phyloP scores from a whole-genome alignment of 2,329 filamentous ascomycete species.

The Passalora sequoiae region DNA sequence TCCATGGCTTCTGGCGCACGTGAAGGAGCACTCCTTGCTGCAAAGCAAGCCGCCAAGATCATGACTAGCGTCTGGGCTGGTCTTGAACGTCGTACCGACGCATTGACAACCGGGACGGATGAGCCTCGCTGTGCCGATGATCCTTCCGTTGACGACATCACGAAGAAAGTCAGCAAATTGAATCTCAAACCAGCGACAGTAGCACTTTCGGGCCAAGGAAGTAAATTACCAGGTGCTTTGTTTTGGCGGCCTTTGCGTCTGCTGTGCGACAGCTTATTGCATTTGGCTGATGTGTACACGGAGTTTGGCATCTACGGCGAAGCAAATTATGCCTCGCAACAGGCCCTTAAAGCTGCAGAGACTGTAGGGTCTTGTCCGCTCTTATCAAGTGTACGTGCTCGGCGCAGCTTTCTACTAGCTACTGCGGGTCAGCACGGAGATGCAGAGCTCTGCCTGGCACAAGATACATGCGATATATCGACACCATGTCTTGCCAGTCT shows the following conservation, averaged over 20 bases:
- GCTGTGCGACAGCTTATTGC: conserved; percentile 64
- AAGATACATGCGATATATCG: conserved; percentile 7
- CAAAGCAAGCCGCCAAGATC: conserved; percentile 27
- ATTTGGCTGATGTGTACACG: conserved; percentile 72
- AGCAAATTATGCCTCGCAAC: conserved; percentile 80
- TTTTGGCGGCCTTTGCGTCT: conserved; percentile 77
- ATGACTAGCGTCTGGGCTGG: conserved; percentile 28
- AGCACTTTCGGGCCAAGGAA: conserved; percentile 27
- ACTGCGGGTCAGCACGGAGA: conserved; percentile 26
- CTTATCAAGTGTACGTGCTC: conserved; percentile 16
- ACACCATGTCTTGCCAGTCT: conserved; percentile 12
- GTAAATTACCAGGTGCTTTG: conserved; percentile 51
- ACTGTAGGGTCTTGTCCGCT: conserved; percentile 16
- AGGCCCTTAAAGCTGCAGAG: conserved; percentile 70
- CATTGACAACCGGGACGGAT: neutral
- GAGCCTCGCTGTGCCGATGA: conserved; percentile 12
- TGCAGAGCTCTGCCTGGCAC: conserved; percentile 28
- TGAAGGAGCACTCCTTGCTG: conserved; percentile 25
- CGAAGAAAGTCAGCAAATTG: conserved; percentile 32
- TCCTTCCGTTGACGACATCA: conserved; percentile 16
- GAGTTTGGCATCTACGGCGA: conserved; percentile 84
- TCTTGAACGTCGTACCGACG: conserved; percentile 16
- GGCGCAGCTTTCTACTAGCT: conserved; percentile 23
- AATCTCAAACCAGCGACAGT: conserved; percentile 28
- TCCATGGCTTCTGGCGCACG: conserved; percentile 15